phyloP scores from a whole-genome alignment of 2,329 filamentous ascomycete species.

The Zymoseptoria crescenta region DNA sequence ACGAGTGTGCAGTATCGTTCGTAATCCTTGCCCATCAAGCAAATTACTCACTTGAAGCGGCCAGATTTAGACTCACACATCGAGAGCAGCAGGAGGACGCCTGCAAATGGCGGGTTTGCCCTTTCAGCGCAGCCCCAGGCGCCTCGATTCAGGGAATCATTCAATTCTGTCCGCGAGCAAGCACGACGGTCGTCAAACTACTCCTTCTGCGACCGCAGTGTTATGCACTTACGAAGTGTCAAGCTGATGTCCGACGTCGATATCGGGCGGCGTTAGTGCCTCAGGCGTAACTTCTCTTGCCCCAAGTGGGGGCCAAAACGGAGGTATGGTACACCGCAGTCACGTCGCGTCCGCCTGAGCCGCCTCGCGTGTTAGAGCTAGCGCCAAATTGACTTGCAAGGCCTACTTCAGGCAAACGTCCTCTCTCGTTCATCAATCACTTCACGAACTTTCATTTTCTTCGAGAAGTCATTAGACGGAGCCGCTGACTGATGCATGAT shows the following conservation, averaged over 20 bases:
- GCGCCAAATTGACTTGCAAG: not conserved
- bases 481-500: not conserved
- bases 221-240: too few relatives aligned
- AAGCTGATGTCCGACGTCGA: too few relatives aligned
- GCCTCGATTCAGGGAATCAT: too few relatives aligned
- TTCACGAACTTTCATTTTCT: not conserved
- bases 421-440: not conserved
- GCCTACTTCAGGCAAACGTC: not conserved
- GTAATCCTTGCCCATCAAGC: too few relatives aligned
- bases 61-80: not conserved
- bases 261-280: too few relatives aligned
- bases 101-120: not conserved
- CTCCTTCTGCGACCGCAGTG: not conserved
- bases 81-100: not conserved
- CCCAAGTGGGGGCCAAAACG: too few relatives aligned
- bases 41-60: not conserved
- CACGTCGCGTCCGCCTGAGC: not conserved
- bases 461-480: not conserved
- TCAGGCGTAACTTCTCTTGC: too few relatives aligned
- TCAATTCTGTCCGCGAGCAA: too few relatives aligned
- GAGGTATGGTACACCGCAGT: not conserved
- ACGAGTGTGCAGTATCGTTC: not conserved
- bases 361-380: not conserved
- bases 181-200: not conserved
- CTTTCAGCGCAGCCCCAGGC: not conserved